phyloP scores from a whole-genome alignment of 1,284 basidiomycete genomes.

The Pseudomicrostroma phylloplanum region DNA sequence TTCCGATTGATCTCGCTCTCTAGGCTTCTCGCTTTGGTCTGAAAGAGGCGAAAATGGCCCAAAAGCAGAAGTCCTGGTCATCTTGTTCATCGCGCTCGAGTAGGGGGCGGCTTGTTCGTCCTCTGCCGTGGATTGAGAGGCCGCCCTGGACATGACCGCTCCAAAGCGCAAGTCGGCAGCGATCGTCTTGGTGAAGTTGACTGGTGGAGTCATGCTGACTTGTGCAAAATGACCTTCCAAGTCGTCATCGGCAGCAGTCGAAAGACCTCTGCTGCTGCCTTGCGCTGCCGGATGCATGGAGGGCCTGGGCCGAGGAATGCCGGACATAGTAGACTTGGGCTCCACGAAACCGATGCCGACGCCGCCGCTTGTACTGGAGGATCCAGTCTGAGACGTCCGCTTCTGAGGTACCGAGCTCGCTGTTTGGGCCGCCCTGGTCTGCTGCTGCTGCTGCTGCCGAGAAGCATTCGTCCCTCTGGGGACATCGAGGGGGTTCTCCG shows the following conservation, averaged over 20 bases:
- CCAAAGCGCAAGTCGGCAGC: not conserved
- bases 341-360: no score
- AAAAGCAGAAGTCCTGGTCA: slow-evolving; percentile 31
- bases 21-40: slow-evolving; percentile 14
- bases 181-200: slow-evolving; percentile 18
- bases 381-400: no score
- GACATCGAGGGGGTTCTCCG: no score
- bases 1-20: not conserved
- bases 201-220: slow-evolving; percentile 34
- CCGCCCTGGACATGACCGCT: no score
- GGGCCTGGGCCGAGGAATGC: not conserved
- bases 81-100: not conserved
- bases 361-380: no score
- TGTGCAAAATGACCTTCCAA: slow-evolving; percentile 17
- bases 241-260: slow-evolving; percentile 3
- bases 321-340: no score
- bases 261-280: not conserved
- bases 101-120: slow-evolving; percentile 12
- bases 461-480: no score
- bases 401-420: no score
- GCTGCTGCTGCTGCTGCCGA: no score
- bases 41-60: slow-evolving; percentile 20
- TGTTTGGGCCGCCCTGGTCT: no score
- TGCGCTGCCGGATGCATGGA: not conserved
- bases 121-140: slow-evolving; percentile 17